Conservation (phyloP, 176 grass and related monocot genomes). For the Luzula sylvatica region DNA sequence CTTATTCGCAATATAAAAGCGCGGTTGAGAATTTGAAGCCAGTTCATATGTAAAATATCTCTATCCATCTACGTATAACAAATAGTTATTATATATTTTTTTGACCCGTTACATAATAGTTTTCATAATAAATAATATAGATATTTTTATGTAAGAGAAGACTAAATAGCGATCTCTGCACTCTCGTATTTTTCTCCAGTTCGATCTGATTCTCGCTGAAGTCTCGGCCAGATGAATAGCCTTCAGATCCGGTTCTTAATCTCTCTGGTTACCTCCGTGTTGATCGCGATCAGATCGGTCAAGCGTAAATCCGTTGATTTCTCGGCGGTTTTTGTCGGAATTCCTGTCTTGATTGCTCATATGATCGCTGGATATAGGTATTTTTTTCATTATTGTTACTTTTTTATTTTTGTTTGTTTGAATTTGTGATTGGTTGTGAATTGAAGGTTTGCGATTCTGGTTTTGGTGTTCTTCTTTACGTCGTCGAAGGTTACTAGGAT, state of each 20-base stretch:
- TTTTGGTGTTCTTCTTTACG: constrained; percentile 94
- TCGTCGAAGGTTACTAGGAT: constrained; percentile 74
- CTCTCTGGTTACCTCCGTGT: constrained; percentile 21
- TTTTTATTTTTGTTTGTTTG: neutral
- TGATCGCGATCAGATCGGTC: constrained; percentile 53
- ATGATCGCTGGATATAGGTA: constrained; percentile 80
- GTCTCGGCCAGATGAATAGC: constrained; percentile 1
- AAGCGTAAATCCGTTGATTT: constrained; percentile 73
- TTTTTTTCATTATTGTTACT: neutral
- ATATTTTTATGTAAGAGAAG: neutral
- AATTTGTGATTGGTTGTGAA: neutral
- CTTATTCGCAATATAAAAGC: no score
- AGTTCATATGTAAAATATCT: no score
- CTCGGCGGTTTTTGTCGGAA: constrained; percentile 58
- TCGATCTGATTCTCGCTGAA: neutral
- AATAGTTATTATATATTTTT: neutral
- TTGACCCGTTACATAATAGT: neutral
- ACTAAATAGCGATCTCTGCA: neutral
- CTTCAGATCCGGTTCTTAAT: constrained; percentile 28
- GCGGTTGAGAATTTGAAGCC: constrained; percentile 1
- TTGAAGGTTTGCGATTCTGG: constrained; percentile 65
- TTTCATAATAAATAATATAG: neutral
- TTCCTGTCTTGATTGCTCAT: constrained; percentile 73
- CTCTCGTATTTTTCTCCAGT: neutral
- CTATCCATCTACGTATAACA: neutral